Evolutionary conservation across 2,329 filamentous ascomycete species (phyloP), one percentile per base, ranked within the genome.

Genomic region (Pseudocercospora crystallina): DNA sequence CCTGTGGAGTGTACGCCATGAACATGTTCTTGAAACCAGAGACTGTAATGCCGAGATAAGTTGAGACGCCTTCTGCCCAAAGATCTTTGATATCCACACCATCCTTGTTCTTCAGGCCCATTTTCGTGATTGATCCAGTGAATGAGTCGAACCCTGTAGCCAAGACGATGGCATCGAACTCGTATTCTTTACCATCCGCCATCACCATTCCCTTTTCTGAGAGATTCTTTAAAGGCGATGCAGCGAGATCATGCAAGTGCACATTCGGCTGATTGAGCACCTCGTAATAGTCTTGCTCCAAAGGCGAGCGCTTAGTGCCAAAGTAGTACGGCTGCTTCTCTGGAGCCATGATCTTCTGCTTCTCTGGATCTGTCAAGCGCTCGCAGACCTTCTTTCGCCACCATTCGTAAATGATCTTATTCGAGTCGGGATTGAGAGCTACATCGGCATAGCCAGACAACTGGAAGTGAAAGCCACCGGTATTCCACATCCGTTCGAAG

Each of bases 401-500:
- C 61, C 81, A 83, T 2, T 77, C 67, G 59, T 83, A 84, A 0
- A 72, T 67, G 45, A 75, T 70, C 12, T 71, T 62, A 61, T 83
- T 84, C 1, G 77, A 76, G 7, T 77, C 70, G 0, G 66, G 44
- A 29, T 72, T 66, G 17, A 69, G 61, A 4, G 82, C 54, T 42
- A 72, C 70, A 48, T 85, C 82, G 42, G 75, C 75, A 68, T 82
- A 85, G 52, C 75, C 69, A 2, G 71, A 61, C 0, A 82, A 68
- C 76, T 76, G 80, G 63, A 73, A 80, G 1, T 69, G 68, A 66
- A 83, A 83, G 1, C 80, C 82, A 1, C 80, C 81, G 2, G 67
- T 43, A 2, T 17, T 65, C 65, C 54, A 77, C 71, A n/a, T 71
- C 59, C 20, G 66, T 65, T 75, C 66, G 50, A 71, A 75, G 48